Base-by-base conservation (phyloP, 2,329 filamentous ascomycete species). In the Colletotrichum sidae region DNA sequence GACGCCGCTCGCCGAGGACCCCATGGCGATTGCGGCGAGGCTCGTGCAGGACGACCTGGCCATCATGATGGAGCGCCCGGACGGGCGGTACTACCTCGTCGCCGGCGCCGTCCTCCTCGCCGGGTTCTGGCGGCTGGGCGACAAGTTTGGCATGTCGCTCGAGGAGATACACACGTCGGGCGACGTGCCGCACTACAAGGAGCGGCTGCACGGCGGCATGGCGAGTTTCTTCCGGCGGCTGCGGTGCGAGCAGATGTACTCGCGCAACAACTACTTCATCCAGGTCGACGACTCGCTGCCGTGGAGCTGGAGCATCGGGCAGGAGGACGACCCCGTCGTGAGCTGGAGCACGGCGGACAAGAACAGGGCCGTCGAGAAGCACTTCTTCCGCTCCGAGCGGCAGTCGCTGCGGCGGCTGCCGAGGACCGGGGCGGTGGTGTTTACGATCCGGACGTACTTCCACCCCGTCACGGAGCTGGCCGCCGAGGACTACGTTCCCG, bases 371-470 rank as follows among this genome's bases (percentile, higher is more conserved):
- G 86, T 96, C 66, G 79, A 90, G 72, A 81, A 94, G 68, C 92
- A 95, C 75, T 90, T 83, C 73, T 96, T 96, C 76, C 85, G 93
- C 13, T 92, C 89, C 0, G 92, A 95, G 78, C 78, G 92, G 47
- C 92, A 95, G 80, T 87, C 85, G 15, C 73, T 95, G 55, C 79
- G 91, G 11, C 77, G 92, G 53, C 79, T 90, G 64, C 88, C 88
- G 4, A 81, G 77, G 69, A 83, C 81, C 1, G 85, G 86, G 0
- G 88, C 81, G 0, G 80, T 90, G 1, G 86, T 90, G 4, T 95
- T 95, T 71, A 94, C 92, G 0, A 93, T 95, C 55, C 81, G 92
- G 11, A 95, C 92, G 1, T 95, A 95, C 75, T 94, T 95, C 72
- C 86, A 89, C 65, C 91, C 90, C 0, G 78, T 95, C 37, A 89